phyloP scores from a whole-genome alignment of 768 basidiomycete species.

The Hortiboletus flavorubellus region DNA sequence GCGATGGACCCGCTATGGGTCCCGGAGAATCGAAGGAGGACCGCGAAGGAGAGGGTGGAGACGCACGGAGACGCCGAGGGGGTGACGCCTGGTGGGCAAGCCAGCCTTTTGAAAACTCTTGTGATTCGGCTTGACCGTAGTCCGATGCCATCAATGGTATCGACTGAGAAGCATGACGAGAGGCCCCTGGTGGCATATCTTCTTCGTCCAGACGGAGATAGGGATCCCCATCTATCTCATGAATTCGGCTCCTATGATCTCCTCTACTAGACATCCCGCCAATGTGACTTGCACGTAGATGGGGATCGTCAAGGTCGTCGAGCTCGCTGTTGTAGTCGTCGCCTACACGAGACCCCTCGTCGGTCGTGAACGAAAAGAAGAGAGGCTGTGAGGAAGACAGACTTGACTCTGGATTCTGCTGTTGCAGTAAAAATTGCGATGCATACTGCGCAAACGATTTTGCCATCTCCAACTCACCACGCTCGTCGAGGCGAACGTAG shows the following conservation, averaged over 20 bases:
- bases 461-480: slow-evolving; percentile 39
- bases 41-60: slow-evolving; percentile 38
- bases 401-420: slow-evolving; percentile 48
- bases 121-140: slow-evolving; percentile 35
- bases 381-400: slow-evolving; percentile 70
- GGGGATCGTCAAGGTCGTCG: slow-evolving; percentile 77
- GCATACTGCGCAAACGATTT: slow-evolving; percentile 81
- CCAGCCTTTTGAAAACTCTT: slow-evolving; percentile 54
- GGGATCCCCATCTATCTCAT: slow-evolving; percentile 61
- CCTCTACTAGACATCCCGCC: slow-evolving; percentile 34
- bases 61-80: slow-evolving; percentile 41
- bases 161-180: slow-evolving; percentile 35
- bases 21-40: slow-evolving; percentile 29
- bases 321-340: slow-evolving; percentile 48
- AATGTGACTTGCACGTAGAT: slow-evolving; percentile 43
- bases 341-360: slow-evolving; percentile 56
- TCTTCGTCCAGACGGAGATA: slow-evolving; percentile 75
- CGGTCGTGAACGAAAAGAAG: slow-evolving; percentile 86
- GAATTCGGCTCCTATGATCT: slow-evolving; percentile 26
- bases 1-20: slow-evolving; percentile 37
- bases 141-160: slow-evolving; percentile 36
- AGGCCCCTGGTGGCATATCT: slow-evolving; percentile 43
- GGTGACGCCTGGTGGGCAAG: slow-evolving; percentile 74
- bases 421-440: slow-evolving; percentile 73
- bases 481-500: slow-evolving; percentile 16